Conservation (phyloP, 352 stramenopile genomes). For the Globisporangium middletonii region DNA sequence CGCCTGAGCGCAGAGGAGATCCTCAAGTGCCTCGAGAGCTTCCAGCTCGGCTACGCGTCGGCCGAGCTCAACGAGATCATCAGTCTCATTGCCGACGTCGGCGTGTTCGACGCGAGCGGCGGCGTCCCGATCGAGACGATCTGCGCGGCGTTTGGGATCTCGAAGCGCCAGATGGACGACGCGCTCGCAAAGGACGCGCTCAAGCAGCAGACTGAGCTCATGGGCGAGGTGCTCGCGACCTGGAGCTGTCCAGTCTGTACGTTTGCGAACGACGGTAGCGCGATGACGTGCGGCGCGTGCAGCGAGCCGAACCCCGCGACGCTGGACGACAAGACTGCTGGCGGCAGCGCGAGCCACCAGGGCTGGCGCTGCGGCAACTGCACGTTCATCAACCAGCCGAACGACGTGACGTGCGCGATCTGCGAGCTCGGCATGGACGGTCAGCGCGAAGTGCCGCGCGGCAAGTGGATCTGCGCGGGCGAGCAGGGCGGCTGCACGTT, state of each 20-base stretch:
- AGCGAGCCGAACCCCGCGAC: conserved; percentile 43
- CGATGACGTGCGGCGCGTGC: conserved; percentile 44
- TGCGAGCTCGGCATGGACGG: conserved; percentile 80
- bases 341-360: conserved; percentile 25
- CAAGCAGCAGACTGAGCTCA: conserved; percentile 10
- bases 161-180: conserved; percentile 38
- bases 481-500: conserved; percentile 86
- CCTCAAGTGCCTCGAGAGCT: conserved; percentile 82
- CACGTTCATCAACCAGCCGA: conserved; percentile 81
- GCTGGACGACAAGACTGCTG: conserved; percentile 18
- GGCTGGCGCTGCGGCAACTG: conserved; percentile 81
- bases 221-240: conserved; percentile 13
- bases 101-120: conserved; percentile 30
- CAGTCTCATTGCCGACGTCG: conserved; percentile 55
- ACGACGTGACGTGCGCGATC: conserved; percentile 68
- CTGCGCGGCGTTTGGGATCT: conserved; percentile 63
- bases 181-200: conserved; percentile 44
- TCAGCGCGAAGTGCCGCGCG: conserved; percentile 66
- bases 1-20: conserved; percentile 61
- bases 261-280: conserved; percentile 54
- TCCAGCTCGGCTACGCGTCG: conserved; percentile 77
- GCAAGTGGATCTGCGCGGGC: conserved; percentile 81
- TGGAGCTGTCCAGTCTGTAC: conserved; percentile 80
- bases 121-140: conserved; percentile 65
- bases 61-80: conserved; percentile 84